Conservation (phyloP, 2,329 filamentous ascomycete species). For the Paecilomyces sp. region DNA sequence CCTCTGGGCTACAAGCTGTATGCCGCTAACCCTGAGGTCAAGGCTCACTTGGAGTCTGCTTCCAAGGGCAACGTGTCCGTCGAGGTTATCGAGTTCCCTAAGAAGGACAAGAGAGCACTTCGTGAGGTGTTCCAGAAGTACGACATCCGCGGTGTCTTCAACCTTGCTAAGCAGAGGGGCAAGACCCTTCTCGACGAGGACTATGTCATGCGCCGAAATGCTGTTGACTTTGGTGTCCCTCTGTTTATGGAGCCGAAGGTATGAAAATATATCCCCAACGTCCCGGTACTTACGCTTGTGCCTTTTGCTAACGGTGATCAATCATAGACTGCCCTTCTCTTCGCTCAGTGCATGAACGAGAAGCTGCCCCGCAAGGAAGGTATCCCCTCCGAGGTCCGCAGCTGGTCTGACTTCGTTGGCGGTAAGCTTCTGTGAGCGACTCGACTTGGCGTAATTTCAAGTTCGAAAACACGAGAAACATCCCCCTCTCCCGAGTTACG, state of each 20-base stretch:
- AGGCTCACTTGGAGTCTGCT: slow-evolving; percentile 69
- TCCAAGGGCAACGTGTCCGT: slow-evolving; percentile 63
- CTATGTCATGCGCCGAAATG: slow-evolving; percentile 97
- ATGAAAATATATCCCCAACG: slow-evolving; percentile 29
- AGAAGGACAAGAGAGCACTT: slow-evolving; percentile 88
- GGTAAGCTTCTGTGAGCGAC: slow-evolving; percentile 44
- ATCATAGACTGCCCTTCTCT: slow-evolving; percentile 83
- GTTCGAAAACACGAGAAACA: slow-evolving; percentile 11
- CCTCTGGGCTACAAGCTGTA: slow-evolving; percentile 93
- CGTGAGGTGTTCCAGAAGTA: slow-evolving; percentile 96
- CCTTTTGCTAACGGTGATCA: slow-evolving; percentile 5
- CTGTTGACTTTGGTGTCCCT: slow-evolving; percentile 95
- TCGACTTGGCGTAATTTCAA: slow-evolving; percentile 5
- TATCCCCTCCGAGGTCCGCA: slow-evolving; percentile 82
- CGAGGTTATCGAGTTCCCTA: slow-evolving; percentile 94
- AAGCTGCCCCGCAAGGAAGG: slow-evolving; percentile 86
- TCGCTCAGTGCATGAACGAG: slow-evolving; percentile 93
- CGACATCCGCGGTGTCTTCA: slow-evolving; percentile 93
- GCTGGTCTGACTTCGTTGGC: slow-evolving; percentile 93
- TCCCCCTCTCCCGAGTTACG: slow-evolving; percentile 1
- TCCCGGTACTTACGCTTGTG: not conserved
- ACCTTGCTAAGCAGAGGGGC: slow-evolving; percentile 75
- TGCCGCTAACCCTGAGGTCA: slow-evolving; percentile 74
- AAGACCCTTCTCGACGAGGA: slow-evolving; percentile 85
- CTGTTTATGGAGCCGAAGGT: slow-evolving; percentile 98